These are phyloP conservation scores for Elongisporangium undulatum DNA, from an alignment of 352 stramenopile genomes.

Conservation along the genomic window DNA sequence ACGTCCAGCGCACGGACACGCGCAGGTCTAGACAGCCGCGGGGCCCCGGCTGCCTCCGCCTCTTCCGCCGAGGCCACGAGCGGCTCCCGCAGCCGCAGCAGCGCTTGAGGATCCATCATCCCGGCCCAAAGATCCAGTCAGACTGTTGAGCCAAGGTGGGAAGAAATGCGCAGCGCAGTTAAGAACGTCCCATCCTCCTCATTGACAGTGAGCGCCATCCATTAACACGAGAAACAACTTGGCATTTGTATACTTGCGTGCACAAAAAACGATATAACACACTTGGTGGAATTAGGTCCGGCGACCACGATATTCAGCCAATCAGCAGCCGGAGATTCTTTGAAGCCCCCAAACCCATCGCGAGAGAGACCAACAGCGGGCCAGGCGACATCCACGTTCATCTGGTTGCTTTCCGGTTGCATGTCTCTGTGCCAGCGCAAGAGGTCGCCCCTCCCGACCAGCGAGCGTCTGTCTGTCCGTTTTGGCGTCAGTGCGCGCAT, in stretches of 20 bases:
- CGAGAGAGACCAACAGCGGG: background rate
- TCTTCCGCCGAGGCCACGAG: background rate
- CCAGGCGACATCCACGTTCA: background rate
- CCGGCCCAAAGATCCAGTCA: background rate
- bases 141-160: background rate
- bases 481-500: background rate
- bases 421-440: background rate
- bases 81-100: background rate
- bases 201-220: background rate
- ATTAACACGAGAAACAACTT: background rate
- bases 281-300: background rate
- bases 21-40: too few relatives aligned
- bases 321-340: background rate
- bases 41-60: background rate
- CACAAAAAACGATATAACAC: background rate
- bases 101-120: background rate
- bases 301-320: background rate
- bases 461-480: background rate
- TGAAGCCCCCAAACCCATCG: background rate
- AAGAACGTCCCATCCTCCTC: background rate
- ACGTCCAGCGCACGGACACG: slow-evolving; percentile 51
- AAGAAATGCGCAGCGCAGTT: background rate
- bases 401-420: background rate
- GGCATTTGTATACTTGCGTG: background rate
- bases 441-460: background rate